Evolutionary conservation across 305 asterid genomes (phyloP).

Genomic region (Petunia hybrid): DNA sequence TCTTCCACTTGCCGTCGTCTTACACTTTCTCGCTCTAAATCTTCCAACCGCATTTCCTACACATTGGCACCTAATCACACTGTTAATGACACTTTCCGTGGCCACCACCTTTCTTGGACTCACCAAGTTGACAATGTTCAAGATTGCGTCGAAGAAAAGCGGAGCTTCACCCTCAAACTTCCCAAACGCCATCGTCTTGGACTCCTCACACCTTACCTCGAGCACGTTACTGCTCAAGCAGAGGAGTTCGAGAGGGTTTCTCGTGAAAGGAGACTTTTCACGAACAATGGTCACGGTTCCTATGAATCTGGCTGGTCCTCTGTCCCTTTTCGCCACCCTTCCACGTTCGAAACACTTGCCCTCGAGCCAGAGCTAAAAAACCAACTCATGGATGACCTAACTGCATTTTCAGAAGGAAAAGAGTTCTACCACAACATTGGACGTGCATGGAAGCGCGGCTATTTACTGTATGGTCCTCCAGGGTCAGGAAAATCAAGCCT

Average conservation of each 20-base stretch:
- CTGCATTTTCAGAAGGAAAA: constrained; percentile 45
- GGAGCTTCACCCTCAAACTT: constrained; percentile 54
- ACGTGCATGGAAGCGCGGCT: constrained; percentile 69
- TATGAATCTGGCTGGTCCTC: constrained; percentile 63
- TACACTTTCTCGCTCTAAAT: constrained; percentile 55
- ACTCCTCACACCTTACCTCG: constrained; percentile 49
- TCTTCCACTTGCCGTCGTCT: constrained; percentile 61
- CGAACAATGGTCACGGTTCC: constrained; percentile 58
- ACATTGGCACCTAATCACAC: constrained; percentile 58
- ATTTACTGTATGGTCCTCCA: constrained; percentile 64
- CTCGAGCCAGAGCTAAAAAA: constrained; percentile 58
- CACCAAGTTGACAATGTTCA: constrained; percentile 54
- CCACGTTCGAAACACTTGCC: constrained; percentile 62
- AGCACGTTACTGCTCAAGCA: constrained; percentile 51
- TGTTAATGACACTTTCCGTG: constrained; percentile 47
- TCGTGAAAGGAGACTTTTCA: constrained; percentile 56
- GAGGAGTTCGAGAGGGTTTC: constrained; percentile 54
- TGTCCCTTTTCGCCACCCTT: constrained; percentile 62
- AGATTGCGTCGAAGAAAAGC: constrained; percentile 55
- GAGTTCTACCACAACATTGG: constrained; percentile 52
- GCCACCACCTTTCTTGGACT: constrained; percentile 60
- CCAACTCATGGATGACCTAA: constrained; percentile 43
- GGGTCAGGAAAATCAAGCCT: constrained; percentile 68
- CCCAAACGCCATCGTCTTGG: constrained; percentile 49
- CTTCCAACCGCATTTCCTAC: constrained; percentile 52